These are phyloP conservation scores for Fistulinella prunicolor DNA, from an alignment of 768 basidiomycete species.

Conservation along the genomic window DNA sequence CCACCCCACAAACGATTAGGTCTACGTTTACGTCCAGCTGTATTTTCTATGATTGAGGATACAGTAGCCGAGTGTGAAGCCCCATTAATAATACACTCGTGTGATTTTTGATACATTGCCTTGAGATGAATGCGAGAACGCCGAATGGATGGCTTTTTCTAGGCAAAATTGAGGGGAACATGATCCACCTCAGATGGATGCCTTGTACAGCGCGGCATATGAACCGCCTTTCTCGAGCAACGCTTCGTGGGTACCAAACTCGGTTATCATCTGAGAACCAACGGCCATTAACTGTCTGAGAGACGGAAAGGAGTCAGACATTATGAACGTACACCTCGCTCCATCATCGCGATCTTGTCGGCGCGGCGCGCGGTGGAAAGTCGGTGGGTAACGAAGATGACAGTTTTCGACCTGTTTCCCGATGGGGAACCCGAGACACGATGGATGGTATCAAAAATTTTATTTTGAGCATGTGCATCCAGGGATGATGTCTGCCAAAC, in stretches of 20 bases:
- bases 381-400: conserved; percentile 82
- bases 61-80: conserved; percentile 17
- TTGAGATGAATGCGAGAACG: conserved; percentile 17
- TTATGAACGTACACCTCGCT: conserved; percentile 53
- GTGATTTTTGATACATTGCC: conserved; percentile 23
- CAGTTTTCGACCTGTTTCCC: conserved; percentile 62
- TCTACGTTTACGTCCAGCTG: conserved; percentile 24
- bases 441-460: conserved; percentile 74
- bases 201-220: conserved; percentile 68
- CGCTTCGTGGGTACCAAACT: conserved; percentile 74
- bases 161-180: neutral
- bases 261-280: conserved; percentile 56
- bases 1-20: conserved; percentile 48
- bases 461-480: conserved; percentile 76
- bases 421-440: conserved; percentile 54
- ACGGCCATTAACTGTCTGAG: conserved; percentile 22
- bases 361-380: conserved; percentile 78
- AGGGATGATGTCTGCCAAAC: conserved; percentile 66
- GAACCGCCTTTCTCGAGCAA: conserved; percentile 56
- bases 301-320: conserved; percentile 6
- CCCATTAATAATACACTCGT: conserved; percentile 16
- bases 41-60: conserved; percentile 26
- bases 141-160: conserved; percentile 9
- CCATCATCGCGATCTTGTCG: conserved; percentile 87
- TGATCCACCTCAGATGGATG: conserved; percentile 49